phyloP scores from a whole-genome alignment of 2,329 filamentous ascomycete species.

The Pestalotiopsis sp. region DNA sequence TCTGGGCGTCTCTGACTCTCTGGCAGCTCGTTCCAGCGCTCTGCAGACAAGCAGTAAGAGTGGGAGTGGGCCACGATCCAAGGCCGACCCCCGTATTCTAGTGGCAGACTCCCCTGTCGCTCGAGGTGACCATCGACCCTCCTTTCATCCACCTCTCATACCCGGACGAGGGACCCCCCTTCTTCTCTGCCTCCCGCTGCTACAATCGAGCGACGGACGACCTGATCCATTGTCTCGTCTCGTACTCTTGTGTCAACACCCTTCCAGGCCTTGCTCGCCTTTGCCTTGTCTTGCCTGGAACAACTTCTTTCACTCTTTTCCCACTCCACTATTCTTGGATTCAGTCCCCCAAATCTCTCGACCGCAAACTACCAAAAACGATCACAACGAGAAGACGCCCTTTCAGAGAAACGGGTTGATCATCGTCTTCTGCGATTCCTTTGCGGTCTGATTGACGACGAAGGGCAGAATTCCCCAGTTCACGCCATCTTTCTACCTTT shows the following conservation, averaged over 20 bases:
- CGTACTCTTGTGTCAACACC: slow-evolving; percentile 2
- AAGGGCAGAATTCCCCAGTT: background rate
- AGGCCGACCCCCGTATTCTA: slow-evolving; percentile 11
- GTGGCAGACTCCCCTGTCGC: slow-evolving; percentile 5
- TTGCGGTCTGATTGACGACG: background rate
- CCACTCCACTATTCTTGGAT: slow-evolving; percentile 12
- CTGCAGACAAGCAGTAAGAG: background rate
- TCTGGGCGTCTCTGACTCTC: background rate
- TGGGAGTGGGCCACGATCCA: background rate
- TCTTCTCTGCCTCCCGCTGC: background rate
- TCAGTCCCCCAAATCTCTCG: slow-evolving; percentile 9
- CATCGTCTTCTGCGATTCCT: slow-evolving; percentile 5
- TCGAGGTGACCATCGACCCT: slow-evolving; percentile 1
- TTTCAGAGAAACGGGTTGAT: slow-evolving; percentile 17
- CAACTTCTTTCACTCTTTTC: slow-evolving; percentile 9
- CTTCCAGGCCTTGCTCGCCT: slow-evolving; percentile 3
- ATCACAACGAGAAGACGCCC: slow-evolving; percentile 5
- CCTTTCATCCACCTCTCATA: slow-evolving; percentile 8
- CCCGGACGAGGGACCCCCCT: slow-evolving; percentile 1
- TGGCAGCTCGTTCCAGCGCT: background rate
- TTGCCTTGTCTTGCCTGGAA: slow-evolving; percentile 1
- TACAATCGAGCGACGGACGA: background rate
- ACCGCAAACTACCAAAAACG: slow-evolving; percentile 2
- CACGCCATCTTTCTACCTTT: slow-evolving; percentile 2
- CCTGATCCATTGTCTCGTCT: slow-evolving; percentile 7